Percentiles rank a stretch among this genome's conserved stretches.
phyloP scores from a whole-genome alignment of 2,329 filamentous ascomycete genomes.

The Elsinoe necatrix region DNA sequence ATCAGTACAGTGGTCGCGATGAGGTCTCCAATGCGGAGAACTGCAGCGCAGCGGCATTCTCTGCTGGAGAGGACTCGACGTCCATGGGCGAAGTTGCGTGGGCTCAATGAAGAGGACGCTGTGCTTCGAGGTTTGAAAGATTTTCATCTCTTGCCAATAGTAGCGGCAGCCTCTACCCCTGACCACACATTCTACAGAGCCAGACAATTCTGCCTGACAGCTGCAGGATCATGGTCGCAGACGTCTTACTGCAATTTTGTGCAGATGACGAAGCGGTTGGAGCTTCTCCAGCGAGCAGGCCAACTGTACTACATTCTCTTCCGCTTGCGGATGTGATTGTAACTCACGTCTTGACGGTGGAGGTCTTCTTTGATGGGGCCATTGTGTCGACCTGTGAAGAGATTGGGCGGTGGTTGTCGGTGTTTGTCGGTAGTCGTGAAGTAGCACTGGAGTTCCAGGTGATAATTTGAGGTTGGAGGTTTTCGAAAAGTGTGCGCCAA shows the following conservation, averaged over 20 bases:
- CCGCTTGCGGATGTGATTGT: slow-evolving; percentile 15
- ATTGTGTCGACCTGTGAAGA: slow-evolving; percentile 42
- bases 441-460: neutral
- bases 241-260: slow-evolving; percentile 11
- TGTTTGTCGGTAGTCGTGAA: slow-evolving; percentile 13
- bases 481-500: slow-evolving; percentile 10
- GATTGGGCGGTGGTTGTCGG: slow-evolving; percentile 22
- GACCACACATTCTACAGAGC: slow-evolving; percentile 53
- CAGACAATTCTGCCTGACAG: slow-evolving; percentile 36
- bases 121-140: neutral
- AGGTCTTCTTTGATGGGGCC: slow-evolving; percentile 36
- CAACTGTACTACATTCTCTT: slow-evolving; percentile 63
- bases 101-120: slow-evolving; percentile 20
- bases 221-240: slow-evolving; percentile 18
- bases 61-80: slow-evolving; percentile 71
- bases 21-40: slow-evolving; percentile 78
- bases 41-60: slow-evolving; percentile 92
- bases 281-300: slow-evolving; percentile 69
- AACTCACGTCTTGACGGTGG: slow-evolving; percentile 51
- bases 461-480: slow-evolving; percentile 19
- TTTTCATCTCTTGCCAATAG: neutral
- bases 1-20: slow-evolving; percentile 72
- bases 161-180: slow-evolving; percentile 64
- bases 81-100: slow-evolving; percentile 41
- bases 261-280: slow-evolving; percentile 61